A percentile compares a stretch with the other conserved stretches of the same genome.
These are phyloP conservation scores for Ogataea polymorpha DNA, from an alignment of 805 yeast genomes.

Conservation along the genomic window DNA sequence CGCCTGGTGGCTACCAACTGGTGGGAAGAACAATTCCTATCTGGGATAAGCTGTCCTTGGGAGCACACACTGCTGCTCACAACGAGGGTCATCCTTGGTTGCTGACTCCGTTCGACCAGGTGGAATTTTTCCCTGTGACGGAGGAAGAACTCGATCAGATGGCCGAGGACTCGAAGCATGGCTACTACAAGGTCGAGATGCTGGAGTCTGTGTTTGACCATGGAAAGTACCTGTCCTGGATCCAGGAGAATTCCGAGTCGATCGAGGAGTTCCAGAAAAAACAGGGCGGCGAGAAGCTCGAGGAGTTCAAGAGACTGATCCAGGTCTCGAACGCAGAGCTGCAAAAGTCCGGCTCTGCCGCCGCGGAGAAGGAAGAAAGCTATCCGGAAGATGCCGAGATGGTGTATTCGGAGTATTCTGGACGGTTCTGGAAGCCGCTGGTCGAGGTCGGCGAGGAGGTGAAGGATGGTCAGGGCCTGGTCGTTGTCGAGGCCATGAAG, in stretches of 20 bases:
- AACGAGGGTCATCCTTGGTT: slow-evolving; percentile 74
- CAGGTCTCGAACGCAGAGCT: slow-evolving; percentile 77
- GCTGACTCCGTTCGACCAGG: slow-evolving; percentile 87
- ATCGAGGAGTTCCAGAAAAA: slow-evolving; percentile 63
- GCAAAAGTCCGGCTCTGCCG: slow-evolving; percentile 48
- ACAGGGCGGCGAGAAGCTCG: slow-evolving; percentile 79
- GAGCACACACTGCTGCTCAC: slow-evolving; percentile 50
- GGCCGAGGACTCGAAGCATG: slow-evolving; percentile 74
- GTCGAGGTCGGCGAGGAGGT: slow-evolving; percentile 78
- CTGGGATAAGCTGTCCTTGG: slow-evolving; percentile 91
- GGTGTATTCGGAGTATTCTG: slow-evolving; percentile 94
- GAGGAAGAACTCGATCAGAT: slow-evolving; percentile 76
- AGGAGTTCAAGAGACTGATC: slow-evolving; percentile 80
- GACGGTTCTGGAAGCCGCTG: slow-evolving; percentile 92
- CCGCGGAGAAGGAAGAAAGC: slow-evolving; percentile 46
- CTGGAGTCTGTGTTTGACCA: slow-evolving; percentile 81
- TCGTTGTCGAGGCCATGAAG: slow-evolving; percentile 97
- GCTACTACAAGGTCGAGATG: slow-evolving; percentile 72
- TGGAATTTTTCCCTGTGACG: slow-evolving; percentile 87
- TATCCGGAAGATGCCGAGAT: slow-evolving; percentile 77
- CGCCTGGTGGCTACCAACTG: slow-evolving; percentile 98
- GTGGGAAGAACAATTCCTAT: slow-evolving; percentile 96
- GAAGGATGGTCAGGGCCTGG: slow-evolving; percentile 68
- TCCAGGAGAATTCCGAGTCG: slow-evolving; percentile 66
- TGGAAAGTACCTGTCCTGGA: slow-evolving; percentile 72